Evolutionary conservation across 2,329 filamentous ascomycete genomes (phyloP), one percentile per base, ranked within the genome.

Genomic region (Colletotrichum endophyticum): DNA sequence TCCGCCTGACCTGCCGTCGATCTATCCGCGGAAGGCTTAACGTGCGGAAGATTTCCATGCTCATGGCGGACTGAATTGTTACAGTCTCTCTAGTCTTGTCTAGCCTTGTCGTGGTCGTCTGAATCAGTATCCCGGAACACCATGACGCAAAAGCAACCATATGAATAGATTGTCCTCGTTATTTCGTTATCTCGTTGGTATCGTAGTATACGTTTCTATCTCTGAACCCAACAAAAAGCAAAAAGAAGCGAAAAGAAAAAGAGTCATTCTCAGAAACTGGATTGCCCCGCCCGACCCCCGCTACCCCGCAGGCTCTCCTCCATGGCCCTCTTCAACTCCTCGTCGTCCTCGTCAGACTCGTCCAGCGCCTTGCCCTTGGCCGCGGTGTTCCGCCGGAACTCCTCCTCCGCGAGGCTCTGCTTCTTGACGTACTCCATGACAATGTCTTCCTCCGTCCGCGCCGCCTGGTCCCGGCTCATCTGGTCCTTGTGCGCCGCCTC

Each of bases 401-500:
- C 88, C 78, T 93, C 92, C 84, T 96, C 95, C 1, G 91, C 88
- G 57, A 95, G 82, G 82, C 94, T 95, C 86, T 96, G 94, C 86
- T 92, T 94, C 88, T 94, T 94, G 56, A 95, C 89, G 83, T 95
- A 95, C 80, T 95, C 94, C 82, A 96, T 83, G 11, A 96, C 91
- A 74, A 94, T 92, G 72, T 95, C 91, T 81, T 96, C 94, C 81
- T 96, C 94, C 0, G 88, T 91, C 80, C 84, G 88, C 70, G 86
- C 83, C 49, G 82, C 84, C 64, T 84, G 82, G 44, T 87, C 84
- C 6, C 86, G 84, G 59, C 85, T 84, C 78, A 88, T 80, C 70
- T 89, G 84, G 39, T 87, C 83, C 69, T 84, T 83, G 28, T 90
- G 88, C 15, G 84, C 86, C 9, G 84, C 83, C 78, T 87, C 85